Conservation (phyloP, 768 basidiomycete species). For the Boletales sp. region DNA sequence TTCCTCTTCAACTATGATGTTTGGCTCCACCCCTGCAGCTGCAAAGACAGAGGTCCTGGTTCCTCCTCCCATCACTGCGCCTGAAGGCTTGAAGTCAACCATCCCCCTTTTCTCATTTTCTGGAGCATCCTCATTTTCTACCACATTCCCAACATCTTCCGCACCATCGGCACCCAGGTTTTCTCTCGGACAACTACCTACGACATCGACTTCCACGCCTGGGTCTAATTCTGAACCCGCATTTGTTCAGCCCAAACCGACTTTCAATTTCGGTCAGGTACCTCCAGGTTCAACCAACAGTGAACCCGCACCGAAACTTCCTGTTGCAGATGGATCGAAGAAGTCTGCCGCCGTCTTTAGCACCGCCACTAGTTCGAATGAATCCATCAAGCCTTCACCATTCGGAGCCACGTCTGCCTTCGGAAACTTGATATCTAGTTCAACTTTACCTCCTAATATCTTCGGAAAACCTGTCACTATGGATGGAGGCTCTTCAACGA, state of each 20-base stretch:
- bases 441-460: constrained; percentile 9
- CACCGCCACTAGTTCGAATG: constrained; percentile 13
- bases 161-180: constrained; percentile 19
- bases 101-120: constrained; percentile 22
- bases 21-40: constrained; percentile 8
- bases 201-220: constrained; percentile 3
- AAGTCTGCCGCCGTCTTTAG: constrained; percentile 21
- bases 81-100: constrained; percentile 12
- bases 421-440: constrained; percentile 15
- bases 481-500: constrained; percentile 20
- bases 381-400: constrained; percentile 22
- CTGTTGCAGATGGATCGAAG: constrained; percentile 20
- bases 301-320: constrained; percentile 7
- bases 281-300: constrained; percentile 24
- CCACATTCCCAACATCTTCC: constrained; percentile 4
- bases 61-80: not conserved
- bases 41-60: constrained; percentile 5
- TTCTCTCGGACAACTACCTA: constrained; percentile 21
- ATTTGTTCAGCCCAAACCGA: constrained; percentile 19
- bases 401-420: constrained; percentile 18
- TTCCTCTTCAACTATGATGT: not conserved
- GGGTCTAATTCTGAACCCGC: constrained; percentile 3
- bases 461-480: constrained; percentile 12
- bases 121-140: constrained; percentile 1
- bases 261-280: constrained; percentile 19